Conservation (phyloP, 257 asterid genomes). For the Prunella vulgaris region DNA sequence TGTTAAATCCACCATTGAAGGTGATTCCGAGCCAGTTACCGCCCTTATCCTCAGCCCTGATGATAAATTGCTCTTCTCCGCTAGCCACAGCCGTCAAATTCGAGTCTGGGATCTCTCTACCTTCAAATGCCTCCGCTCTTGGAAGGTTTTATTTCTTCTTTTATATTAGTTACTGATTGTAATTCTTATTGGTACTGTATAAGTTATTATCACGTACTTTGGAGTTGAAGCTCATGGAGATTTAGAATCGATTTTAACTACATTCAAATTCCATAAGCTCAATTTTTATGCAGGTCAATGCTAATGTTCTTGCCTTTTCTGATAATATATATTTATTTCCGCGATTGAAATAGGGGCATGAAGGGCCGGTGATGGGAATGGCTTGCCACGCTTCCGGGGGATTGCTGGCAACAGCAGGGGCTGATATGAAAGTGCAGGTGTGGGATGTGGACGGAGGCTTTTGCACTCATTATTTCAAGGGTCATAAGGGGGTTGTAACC, state of each 20-base stretch:
- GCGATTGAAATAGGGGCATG: slow-evolving; percentile 64
- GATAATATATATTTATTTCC: neutral
- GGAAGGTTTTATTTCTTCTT: slow-evolving; percentile 60
- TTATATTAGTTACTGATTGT: neutral
- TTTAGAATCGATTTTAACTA: neutral
- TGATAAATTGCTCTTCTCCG: slow-evolving; percentile 60
- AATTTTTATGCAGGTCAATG: neutral
- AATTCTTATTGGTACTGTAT: neutral
- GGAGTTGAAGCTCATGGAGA: neutral
- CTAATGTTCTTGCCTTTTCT: neutral
- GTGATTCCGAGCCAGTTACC: slow-evolving; percentile 81
- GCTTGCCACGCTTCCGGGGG: slow-evolving; percentile 95
- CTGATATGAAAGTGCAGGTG: slow-evolving; percentile 89
- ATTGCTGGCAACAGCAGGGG: slow-evolving; percentile 92
- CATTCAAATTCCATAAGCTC: neutral
- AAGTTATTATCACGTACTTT: neutral
- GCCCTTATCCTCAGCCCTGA: slow-evolving; percentile 73
- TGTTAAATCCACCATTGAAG: slow-evolving; percentile 73
- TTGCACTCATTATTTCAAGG: slow-evolving; percentile 92
- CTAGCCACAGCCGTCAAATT: slow-evolving; percentile 91
- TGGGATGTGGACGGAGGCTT: slow-evolving; percentile 98
- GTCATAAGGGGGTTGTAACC: slow-evolving; percentile 93
- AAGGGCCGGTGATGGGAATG: slow-evolving; percentile 94
- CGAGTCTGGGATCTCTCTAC: slow-evolving; percentile 86
- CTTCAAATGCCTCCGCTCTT: slow-evolving; percentile 80